These are phyloP conservation scores for Dacryopinax spathularia DNA, from an alignment of 768 basidiomycete genomes.

Conservation along the genomic window DNA sequence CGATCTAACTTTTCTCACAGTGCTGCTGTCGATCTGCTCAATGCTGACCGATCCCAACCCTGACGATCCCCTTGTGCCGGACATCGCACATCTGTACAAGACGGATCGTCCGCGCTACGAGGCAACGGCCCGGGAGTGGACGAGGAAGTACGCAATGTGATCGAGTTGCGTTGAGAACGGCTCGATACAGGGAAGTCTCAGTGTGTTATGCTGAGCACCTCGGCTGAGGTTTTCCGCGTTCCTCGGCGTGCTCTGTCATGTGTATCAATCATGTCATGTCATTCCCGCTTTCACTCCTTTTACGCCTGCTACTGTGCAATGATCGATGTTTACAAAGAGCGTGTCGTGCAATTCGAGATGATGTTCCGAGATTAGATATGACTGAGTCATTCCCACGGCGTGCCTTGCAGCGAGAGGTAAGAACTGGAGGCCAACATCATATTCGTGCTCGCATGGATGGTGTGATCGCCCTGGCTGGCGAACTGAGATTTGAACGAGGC, in stretches of 20 bases:
- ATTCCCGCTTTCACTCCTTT: neutral
- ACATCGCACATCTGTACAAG: slow-evolving; percentile 98
- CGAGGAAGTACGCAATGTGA: slow-evolving; percentile 64
- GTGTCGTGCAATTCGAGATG: slow-evolving; percentile 1
- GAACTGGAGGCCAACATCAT: no score
- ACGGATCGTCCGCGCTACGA: slow-evolving; percentile 95
- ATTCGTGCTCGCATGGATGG: no score
- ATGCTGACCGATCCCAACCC: slow-evolving; percentile 99
- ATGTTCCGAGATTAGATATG: neutral
- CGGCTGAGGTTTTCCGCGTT: neutral
- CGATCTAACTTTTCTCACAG: slow-evolving; percentile 28
- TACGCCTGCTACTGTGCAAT: neutral
- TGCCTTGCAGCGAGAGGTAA: no score
- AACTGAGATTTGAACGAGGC: no score
- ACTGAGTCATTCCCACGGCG: no score
- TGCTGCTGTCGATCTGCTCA: slow-evolving; percentile 93
- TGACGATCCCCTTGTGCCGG: slow-evolving; percentile 95
- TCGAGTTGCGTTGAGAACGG: neutral
- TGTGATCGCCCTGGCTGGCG: no score
- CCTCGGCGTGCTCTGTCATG: neutral
- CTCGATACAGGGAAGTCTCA: neutral
- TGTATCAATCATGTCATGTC: slow-evolving; percentile 3
- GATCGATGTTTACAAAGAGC: slow-evolving; percentile 1
- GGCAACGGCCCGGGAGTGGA: slow-evolving; percentile 97
- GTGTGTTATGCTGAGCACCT: no score